Evolutionary conservation across 176 grass and related monocot species (phyloP), one percentile per base, ranked within the genome.

Genomic region (Eragrostis nindensis): DNA sequence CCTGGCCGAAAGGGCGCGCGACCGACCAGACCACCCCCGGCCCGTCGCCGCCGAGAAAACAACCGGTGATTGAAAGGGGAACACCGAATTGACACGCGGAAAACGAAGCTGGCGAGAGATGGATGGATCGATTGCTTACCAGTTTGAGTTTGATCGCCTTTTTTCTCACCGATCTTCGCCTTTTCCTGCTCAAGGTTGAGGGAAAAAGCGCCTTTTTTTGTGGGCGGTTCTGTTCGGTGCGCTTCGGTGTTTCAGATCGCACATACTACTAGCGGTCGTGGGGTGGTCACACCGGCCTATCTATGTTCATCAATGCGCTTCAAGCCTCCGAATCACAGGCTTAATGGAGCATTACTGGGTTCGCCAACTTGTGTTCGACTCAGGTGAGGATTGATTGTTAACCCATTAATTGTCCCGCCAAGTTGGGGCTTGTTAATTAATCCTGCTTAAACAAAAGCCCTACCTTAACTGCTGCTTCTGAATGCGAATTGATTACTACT

Each of bases 1-100:
- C 87, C 71, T 75, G 71, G 82, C 76, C 55, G 77, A 89, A 89
- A 89, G 87, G 77, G 71, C 26, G 74, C 21, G 68, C 21, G 38
- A 25, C 53, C 45, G 38, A 5, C 10, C 22, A 9, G 12, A n/a
- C 11, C 12, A 49, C 3, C 27, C 27, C 2, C 32, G 32, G 32
- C 32, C 32, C 32, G 32, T 21, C 15, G 22, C 63, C 21, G 60
- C 60, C 60, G 52, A n/a, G 76, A 74, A 73, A 66, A 56, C 68
- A 54, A 45, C 45, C 26, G 27, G 53, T 30, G 25, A 11, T 11
- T n/a, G 17, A 21, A 26, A 30, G 46, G 11, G 30, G 43, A 38
- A 2, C 21, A 1, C 8, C 29, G 19, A 36, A 32, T 14, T 13
- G 81, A 80, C 81, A 13, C 6, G 32, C 24, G 76, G 45, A 75